phyloP scores from a whole-genome alignment of 768 basidiomycete genomes.

The Boletus speciosus region DNA sequence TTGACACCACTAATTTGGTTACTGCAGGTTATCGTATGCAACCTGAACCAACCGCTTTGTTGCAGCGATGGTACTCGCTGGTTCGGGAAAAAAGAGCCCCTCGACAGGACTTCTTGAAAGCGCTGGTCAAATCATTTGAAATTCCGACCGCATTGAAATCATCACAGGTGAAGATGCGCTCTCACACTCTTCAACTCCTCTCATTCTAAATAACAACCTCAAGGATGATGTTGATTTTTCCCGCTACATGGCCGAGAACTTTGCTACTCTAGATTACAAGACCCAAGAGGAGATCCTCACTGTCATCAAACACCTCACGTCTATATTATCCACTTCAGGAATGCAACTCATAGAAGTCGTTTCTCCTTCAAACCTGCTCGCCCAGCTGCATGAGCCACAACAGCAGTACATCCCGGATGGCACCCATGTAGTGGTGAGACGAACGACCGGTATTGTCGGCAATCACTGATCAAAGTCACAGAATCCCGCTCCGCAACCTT shows the following conservation, averaged over 20 bases:
- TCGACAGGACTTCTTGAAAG: slow-evolving; percentile 83
- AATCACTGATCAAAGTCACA: background rate
- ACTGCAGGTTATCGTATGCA: slow-evolving; percentile 61
- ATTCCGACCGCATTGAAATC: slow-evolving; percentile 55
- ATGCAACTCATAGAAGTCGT: slow-evolving; percentile 76
- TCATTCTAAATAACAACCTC: background rate
- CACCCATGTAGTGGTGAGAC: slow-evolving; percentile 4
- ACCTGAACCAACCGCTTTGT: slow-evolving; percentile 64
- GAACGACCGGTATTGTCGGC: background rate
- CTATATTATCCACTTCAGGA: slow-evolving; percentile 72
- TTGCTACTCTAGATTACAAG: slow-evolving; percentile 90
- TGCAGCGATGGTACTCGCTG: slow-evolving; percentile 89
- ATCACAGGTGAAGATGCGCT: slow-evolving; percentile 45
- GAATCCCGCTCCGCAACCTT: background rate
- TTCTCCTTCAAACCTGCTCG: slow-evolving; percentile 67
- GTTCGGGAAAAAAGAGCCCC: slow-evolving; percentile 86
- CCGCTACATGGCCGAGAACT: slow-evolving; percentile 94
- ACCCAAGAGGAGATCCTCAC: slow-evolving; percentile 90
- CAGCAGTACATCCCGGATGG: slow-evolving; percentile 1
- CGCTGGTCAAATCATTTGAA: slow-evolving; percentile 80
- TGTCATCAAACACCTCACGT: slow-evolving; percentile 76
- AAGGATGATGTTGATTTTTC: slow-evolving; percentile 83
- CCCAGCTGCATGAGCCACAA: slow-evolving; percentile 47
- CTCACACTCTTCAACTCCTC: too few relatives aligned
- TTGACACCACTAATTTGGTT: background rate